These are phyloP conservation scores for Sedum album DNA, from an alignment of 164 flowering plant genomes.

Conservation along the genomic window DNA sequence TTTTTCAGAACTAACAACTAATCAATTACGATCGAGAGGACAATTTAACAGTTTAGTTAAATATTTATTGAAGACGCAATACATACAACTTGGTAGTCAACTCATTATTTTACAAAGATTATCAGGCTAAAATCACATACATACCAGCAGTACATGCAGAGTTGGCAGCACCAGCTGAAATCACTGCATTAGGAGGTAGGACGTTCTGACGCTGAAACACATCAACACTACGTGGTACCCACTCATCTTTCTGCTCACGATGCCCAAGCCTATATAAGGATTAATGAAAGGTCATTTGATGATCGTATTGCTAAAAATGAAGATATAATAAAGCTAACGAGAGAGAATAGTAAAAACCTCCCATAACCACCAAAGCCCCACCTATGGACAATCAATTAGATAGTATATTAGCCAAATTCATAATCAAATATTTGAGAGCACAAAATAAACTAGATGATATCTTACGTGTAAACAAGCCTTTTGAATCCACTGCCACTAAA, in stretches of 20 bases:
- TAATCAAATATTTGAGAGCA: neutral
- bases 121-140: neutral
- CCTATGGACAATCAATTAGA: constrained; percentile 26
- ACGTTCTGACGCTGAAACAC: constrained; percentile 36
- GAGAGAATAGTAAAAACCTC: constrained; percentile 42
- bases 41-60: no score
- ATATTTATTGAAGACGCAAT: neutral
- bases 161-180: constrained; percentile 85
- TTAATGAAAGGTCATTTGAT: neutral
- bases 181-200: constrained; percentile 73
- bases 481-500: constrained; percentile 88
- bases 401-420: neutral
- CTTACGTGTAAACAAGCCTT: constrained; percentile 92
- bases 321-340: constrained; percentile 4
- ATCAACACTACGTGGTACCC: constrained; percentile 83
- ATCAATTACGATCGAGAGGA: neutral
- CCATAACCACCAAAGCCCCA: constrained; percentile 22
- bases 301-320: no score
- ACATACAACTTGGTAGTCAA: neutral
- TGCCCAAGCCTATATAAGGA: constrained; percentile 74
- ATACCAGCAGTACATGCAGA: constrained; percentile 90
- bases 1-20: neutral
- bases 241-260: constrained; percentile 96
- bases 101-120: no score
- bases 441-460: neutral